phyloP scores from a whole-genome alignment of 2,329 filamentous ascomycete genomes.

The Apiospora koreana region DNA sequence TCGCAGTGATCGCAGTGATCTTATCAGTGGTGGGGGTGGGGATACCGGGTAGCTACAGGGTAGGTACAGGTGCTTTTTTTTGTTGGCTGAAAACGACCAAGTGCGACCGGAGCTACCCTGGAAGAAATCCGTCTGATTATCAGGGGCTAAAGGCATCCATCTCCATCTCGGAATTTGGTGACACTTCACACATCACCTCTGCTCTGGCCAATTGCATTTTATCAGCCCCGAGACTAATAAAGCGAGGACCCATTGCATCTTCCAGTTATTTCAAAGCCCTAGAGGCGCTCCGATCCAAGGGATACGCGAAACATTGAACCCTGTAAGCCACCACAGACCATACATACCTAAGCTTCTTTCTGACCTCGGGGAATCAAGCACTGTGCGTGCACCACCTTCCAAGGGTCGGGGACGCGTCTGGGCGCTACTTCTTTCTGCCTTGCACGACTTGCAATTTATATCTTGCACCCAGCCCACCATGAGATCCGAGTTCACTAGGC shows the following conservation, averaged over 20 bases:
- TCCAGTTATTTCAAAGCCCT: neutral
- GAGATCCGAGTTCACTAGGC: neutral
- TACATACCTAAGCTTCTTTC: neutral
- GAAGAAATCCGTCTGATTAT: conserved; percentile 2
- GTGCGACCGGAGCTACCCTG: conserved; percentile 7
- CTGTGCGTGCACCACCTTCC: neutral
- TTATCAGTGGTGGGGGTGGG: neutral
- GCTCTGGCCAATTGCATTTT: neutral
- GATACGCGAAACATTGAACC: neutral
- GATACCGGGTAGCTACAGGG: neutral
- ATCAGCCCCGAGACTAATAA: neutral
- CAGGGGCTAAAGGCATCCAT: neutral
- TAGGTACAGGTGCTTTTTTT: neutral
- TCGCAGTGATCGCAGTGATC: no score
- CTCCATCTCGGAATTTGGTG: neutral
- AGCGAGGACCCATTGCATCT: neutral
- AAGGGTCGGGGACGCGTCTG: neutral
- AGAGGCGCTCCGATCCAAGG: neutral
- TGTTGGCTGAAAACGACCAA: neutral
- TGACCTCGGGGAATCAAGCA: neutral
- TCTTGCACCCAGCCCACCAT: neutral
- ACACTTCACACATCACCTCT: neutral
- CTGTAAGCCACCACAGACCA: neutral
- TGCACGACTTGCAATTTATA: neutral
- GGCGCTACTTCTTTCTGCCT: neutral